Percentiles rank a stretch among this genome's conserved stretches.
These are phyloP conservation scores for Cornus suecica DNA, from an alignment of 148 eudicot genomes.

Conservation along the genomic window DNA sequence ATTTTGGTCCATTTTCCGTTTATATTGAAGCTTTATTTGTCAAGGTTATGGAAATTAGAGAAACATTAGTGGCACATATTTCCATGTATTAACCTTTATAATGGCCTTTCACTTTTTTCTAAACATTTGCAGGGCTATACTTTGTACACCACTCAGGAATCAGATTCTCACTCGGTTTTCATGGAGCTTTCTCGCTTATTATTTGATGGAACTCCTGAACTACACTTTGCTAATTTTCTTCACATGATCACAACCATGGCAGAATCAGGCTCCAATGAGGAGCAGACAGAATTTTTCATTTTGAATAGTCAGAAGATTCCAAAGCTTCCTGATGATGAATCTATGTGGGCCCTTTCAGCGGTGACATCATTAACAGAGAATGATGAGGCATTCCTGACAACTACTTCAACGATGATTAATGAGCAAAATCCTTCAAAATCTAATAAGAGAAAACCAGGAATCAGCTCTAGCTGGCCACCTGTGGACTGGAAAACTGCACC, in stretches of 20 bases:
- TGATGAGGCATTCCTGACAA: constrained; percentile 15
- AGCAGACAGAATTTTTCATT: constrained; percentile 68
- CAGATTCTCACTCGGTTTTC: constrained; percentile 72
- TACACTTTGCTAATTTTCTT: constrained; percentile 85
- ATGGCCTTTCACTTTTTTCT: neutral
- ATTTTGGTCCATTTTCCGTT: neutral
- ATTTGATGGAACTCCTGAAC: constrained; percentile 56
- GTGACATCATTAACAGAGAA: constrained; percentile 20
- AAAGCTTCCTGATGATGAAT: constrained; percentile 69
- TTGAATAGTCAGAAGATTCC: constrained; percentile 77
- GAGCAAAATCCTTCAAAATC: constrained; percentile 26
- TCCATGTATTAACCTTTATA: neutral
- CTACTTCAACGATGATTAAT: constrained; percentile 18
- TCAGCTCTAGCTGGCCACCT: constrained; percentile 73
- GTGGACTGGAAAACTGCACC: constrained; percentile 90
- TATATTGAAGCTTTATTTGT: neutral
- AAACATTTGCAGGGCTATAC: constrained; percentile 43
- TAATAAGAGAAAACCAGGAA: constrained; percentile 30
- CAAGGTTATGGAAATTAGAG: neutral
- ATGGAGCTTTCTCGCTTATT: constrained; percentile 79
- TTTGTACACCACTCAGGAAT: constrained; percentile 58
- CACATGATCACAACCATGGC: constrained; percentile 83
- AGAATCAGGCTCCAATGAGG: constrained; percentile 78
- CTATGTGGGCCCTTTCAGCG: constrained; percentile 62
- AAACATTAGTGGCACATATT: neutral